Base-by-base conservation (phyloP, 2,329 filamentous ascomycete genomes). In the Hymenoscyphus occultus region DNA sequence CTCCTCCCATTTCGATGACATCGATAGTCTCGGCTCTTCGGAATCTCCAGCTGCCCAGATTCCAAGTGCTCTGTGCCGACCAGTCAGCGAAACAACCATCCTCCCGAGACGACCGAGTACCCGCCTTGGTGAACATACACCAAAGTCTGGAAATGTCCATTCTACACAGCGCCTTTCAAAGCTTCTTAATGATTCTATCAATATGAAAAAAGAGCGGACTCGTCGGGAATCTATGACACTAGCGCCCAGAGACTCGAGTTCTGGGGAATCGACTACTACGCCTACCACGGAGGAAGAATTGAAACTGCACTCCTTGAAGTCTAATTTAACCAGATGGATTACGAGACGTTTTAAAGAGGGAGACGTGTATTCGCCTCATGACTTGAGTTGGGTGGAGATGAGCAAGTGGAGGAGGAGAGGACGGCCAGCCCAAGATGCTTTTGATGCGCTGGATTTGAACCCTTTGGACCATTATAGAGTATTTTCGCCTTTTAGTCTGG, bases 401-500 rank as follows among this genome's bases (percentile, higher is more conserved):
- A 79, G 80, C 74, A 96, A 96, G 82, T 97, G 90, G 90, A 87
- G 84, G 77, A 82, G 79, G 75, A 79, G 79, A 69, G 77, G 80
- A 64, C 78, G 77, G 69, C 84, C 84, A 67, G 80, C 82, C 51
- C 81, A 76, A 62, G 94, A 99, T 77, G 86, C 90, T 6, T 87
- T 97, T 69, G 93, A 97, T 77, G 80, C 89, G 48, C 77, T 97
- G 74, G 90, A 88, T 28, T 81, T 97, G 66, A 90, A 92, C 71
- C 94, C 95, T 14, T 72, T 95, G 65, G 85, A 91, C 70, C 86
- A 95, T 79, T 99, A 98, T 79, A 92, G 93, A 84, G 93, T 96
- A 77, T 61, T 82, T 78, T 31, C 54, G 31, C 35, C 19, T 48
- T 59, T 7, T 12, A 2, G 12, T 3, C 2, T 19, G 32, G n/a